These are phyloP conservation scores for Pulveroboletus sp. DNA, from an alignment of 768 basidiomycete species.

Conservation along the genomic window DNA sequence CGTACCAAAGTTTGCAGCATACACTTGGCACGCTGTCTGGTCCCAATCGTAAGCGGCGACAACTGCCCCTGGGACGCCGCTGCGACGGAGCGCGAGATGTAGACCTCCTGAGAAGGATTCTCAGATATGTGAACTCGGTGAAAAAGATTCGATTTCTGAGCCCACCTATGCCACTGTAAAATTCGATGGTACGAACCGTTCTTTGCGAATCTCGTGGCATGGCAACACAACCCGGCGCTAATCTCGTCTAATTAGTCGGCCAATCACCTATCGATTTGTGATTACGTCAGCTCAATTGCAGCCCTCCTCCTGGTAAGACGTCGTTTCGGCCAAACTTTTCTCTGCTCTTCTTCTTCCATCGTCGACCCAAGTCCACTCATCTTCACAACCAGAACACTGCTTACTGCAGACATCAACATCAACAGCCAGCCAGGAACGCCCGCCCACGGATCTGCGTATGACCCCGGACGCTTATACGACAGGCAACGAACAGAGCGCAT, in stretches of 20 bases:
- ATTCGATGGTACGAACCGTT: conserved; percentile 43
- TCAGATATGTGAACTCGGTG: not conserved
- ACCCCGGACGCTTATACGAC: conserved; percentile 3
- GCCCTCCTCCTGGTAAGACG: conserved; percentile 8
- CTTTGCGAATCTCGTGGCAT: conserved; percentile 6
- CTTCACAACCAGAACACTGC: not conserved
- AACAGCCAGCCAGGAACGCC: not conserved
- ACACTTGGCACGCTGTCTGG: conserved; percentile 66
- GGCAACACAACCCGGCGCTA: not conserved
- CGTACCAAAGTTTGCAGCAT: conserved; percentile 53
- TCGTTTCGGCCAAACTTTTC: conserved; percentile 4
- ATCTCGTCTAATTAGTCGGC: conserved; percentile 1
- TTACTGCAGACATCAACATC: not conserved
- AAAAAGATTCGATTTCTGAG: not conserved
- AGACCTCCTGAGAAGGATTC: conserved; percentile 52
- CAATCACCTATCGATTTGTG: conserved; percentile 2
- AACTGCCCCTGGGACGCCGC: conserved; percentile 42
- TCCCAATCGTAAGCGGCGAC: conserved; percentile 83
- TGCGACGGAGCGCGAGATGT: conserved; percentile 59
- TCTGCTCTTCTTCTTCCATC: conserved; percentile 1
- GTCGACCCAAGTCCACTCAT: not conserved
- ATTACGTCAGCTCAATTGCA: conserved; percentile 23
- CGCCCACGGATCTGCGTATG: conserved; percentile 7
- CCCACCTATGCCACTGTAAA: conserved; percentile 76
- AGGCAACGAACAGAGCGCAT: not conserved